Evolutionary conservation across 176 grass and related monocot species (phyloP).

Genomic region (Aegilops tauschii): DNA sequence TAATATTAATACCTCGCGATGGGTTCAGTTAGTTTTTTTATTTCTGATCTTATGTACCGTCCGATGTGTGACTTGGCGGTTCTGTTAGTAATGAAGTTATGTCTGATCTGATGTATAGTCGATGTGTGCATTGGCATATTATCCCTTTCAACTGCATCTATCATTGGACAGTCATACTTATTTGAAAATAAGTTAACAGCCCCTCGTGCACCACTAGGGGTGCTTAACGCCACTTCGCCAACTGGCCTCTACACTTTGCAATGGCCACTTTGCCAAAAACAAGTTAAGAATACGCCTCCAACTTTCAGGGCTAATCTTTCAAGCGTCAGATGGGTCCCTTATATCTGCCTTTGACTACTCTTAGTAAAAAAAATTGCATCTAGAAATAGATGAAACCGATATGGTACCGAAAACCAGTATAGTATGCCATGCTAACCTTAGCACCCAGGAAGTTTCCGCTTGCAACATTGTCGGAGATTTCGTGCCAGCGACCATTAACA

Average conservation of each 20-base stretch:
- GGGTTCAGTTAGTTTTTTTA: background rate
- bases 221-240: background rate
- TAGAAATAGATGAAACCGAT: background rate
- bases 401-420: background rate
- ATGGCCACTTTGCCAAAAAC: background rate
- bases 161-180: background rate
- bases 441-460: constrained; percentile 96
- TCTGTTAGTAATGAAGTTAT: background rate
- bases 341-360: background rate
- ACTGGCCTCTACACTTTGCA: background rate
- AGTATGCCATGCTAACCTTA: constrained; percentile 56
- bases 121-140: constrained; percentile 3
- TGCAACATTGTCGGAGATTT: constrained; percentile 80
- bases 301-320: background rate
- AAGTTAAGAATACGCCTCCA: background rate
- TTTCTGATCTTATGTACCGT: background rate
- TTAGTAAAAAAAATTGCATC: background rate
- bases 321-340: background rate
- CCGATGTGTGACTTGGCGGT: background rate
- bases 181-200: background rate
- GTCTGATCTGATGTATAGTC: background rate
- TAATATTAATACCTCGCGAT: background rate
- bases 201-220: background rate
- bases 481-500: constrained; percentile 84
- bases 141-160: constrained; percentile 12